phyloP scores from a whole-genome alignment of 805 yeast genomes.

The Candida bentonensis region DNA sequence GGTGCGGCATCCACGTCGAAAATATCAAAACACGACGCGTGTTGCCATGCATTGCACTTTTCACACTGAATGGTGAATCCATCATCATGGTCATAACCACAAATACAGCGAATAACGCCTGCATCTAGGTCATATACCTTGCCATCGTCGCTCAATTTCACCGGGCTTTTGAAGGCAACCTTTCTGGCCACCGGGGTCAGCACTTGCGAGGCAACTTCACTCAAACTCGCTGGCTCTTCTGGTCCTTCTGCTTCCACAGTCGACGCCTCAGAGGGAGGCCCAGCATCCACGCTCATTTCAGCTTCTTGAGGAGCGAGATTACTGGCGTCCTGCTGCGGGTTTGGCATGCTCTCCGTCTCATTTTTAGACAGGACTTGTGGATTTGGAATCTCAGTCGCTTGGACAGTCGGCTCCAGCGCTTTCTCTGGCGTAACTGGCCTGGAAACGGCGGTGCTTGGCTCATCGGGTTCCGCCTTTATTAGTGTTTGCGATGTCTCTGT shows the following conservation, averaged over 20 bases:
- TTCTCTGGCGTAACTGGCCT: too few species aligned
- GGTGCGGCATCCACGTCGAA: slow-evolving; percentile 61
- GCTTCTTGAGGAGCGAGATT: not conserved
- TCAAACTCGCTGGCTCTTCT: not conserved
- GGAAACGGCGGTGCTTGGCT: too few species aligned
- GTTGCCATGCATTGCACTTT: slow-evolving; percentile 87
- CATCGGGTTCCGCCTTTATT: too few species aligned
- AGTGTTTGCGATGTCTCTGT: too few species aligned
- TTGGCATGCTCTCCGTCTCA: too few species aligned
- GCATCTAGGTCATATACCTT: slow-evolving; percentile 34
- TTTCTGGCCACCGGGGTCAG: not conserved
- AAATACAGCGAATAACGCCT: slow-evolving; percentile 79
- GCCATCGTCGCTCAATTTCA: slow-evolving; percentile 3
- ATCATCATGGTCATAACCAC: slow-evolving; percentile 82
- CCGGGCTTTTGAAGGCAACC: not conserved
- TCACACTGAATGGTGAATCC: slow-evolving; percentile 94
- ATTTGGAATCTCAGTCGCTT: too few species aligned
- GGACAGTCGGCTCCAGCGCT: too few species aligned
- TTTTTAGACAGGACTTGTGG: too few species aligned
- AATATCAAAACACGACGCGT: slow-evolving; percentile 79
- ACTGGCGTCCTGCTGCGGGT: not conserved
- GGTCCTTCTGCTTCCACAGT: not conserved
- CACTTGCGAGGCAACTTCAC: not conserved
- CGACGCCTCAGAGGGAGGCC: not conserved
- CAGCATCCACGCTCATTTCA: not conserved